Conservation (phyloP, 495 filamentous ascomycete species). For the Oidiodendron maius region DNA sequence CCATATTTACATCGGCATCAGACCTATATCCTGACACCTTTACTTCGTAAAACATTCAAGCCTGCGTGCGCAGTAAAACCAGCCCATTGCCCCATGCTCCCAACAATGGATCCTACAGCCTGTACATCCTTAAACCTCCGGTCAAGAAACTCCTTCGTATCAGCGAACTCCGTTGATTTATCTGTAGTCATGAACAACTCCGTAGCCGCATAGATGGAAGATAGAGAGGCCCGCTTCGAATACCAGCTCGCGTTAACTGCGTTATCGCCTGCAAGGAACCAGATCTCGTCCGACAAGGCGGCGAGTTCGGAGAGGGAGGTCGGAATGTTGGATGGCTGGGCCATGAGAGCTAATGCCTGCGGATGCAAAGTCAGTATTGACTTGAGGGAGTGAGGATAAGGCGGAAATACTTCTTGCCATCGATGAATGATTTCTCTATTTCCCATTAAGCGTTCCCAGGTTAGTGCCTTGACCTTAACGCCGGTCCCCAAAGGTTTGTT, state of each 20-base stretch:
- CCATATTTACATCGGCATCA: too few species aligned
- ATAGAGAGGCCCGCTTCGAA: conserved; percentile 73
- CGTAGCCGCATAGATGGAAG: conserved; percentile 74
- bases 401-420: conserved; percentile 71
- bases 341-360: conserved; percentile 85
- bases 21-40: conserved; percentile 52
- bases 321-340: conserved; percentile 68
- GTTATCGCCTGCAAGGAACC: conserved; percentile 73
- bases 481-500: conserved; percentile 33
- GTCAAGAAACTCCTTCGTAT: conserved; percentile 75
- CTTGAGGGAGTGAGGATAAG: background rate
- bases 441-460: conserved; percentile 65
- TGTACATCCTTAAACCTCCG: conserved; percentile 66
- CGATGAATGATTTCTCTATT: conserved; percentile 63
- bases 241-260: conserved; percentile 87
- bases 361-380: background rate
- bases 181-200: conserved; percentile 96
- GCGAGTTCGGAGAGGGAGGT: conserved; percentile 74
- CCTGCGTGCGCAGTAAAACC: conserved; percentile 66
- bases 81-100: conserved; percentile 63
- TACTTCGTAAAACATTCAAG: conserved; percentile 57
- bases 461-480: conserved; percentile 48
- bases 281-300: conserved; percentile 79
- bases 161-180: conserved; percentile 52
- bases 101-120: conserved; percentile 50